phyloP scores from a whole-genome alignment of 2,329 filamentous ascomycete species.

The Cytospora piceae region DNA sequence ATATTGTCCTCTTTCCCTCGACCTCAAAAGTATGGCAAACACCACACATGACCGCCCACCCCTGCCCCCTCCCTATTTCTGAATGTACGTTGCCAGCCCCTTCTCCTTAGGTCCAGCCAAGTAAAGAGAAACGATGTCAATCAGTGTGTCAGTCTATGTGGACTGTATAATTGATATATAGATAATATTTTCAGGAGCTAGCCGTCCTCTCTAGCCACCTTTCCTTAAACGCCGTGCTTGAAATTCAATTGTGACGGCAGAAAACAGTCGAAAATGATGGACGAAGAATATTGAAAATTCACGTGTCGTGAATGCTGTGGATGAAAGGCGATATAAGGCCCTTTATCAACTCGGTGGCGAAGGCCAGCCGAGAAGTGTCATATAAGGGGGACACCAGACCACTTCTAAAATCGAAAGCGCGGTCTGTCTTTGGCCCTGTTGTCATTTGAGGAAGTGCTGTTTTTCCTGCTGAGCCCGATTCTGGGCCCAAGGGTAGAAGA shows the following conservation, averaged over 20 bases:
- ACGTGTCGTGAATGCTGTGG: not conserved
- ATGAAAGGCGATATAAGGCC: not conserved
- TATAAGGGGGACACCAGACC: not conserved
- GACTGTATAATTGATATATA: not conserved
- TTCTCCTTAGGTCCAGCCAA: not conserved
- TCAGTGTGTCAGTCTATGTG: not conserved
- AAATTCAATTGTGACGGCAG: constrained; percentile 4
- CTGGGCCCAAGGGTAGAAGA: constrained; percentile 3
- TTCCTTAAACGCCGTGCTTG: constrained; percentile 27
- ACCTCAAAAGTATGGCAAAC: not conserved
- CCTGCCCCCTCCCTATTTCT: not conserved
- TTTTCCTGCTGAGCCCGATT: constrained; percentile 23
- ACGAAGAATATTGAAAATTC: not conserved
- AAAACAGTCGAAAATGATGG: not conserved
- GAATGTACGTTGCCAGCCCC: not conserved
- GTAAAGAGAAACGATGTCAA: not conserved
- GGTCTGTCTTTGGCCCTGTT: constrained; percentile 26
- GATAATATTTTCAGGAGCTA: not conserved
- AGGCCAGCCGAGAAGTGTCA: not conserved
- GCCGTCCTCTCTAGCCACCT: not conserved
- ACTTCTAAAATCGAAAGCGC: constrained; percentile 20
- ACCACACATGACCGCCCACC: not conserved
- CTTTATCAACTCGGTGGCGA: not conserved
- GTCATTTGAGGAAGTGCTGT: constrained; percentile 21
- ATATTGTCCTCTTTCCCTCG: not conserved